phyloP scores from a whole-genome alignment of 805 yeast genomes.

The Yamadazyma scolyti region DNA sequence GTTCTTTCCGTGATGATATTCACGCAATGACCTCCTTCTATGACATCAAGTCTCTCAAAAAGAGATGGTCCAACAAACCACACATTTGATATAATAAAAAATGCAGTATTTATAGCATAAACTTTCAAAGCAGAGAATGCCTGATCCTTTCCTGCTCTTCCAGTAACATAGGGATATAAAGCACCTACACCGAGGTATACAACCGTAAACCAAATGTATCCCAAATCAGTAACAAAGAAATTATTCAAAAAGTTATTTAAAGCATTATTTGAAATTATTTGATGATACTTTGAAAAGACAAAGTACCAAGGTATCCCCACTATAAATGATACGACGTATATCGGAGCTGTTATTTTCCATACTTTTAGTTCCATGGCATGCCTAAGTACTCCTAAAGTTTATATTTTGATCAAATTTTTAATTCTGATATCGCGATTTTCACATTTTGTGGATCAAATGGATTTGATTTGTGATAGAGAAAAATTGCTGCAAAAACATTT shows the following conservation, averaged over 20 bases:
- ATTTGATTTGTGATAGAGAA: no score
- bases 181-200: conserved; percentile 4
- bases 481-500: no score
- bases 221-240: conserved; percentile 21
- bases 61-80: conserved; percentile 37
- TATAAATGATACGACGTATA: conserved; percentile 12
- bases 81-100: conserved; percentile 5
- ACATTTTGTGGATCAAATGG: no score
- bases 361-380: no score
- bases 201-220: conserved; percentile 27
- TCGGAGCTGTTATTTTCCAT: conserved; percentile 2
- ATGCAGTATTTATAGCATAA: conserved; percentile 4
- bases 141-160: no score
- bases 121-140: no score
- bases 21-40: conserved; percentile 38
- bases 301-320: conserved; percentile 20
- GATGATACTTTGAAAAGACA: conserved; percentile 10
- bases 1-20: neutral
- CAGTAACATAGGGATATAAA: neutral
- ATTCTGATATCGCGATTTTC: no score
- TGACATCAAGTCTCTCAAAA: conserved; percentile 28
- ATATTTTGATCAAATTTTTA: no score
- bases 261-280: conserved; percentile 11
- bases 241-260: conserved; percentile 14
- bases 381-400: no score